Conservation (phyloP, 768 basidiomycete species). For the Tricholoma saponaceum region DNA sequence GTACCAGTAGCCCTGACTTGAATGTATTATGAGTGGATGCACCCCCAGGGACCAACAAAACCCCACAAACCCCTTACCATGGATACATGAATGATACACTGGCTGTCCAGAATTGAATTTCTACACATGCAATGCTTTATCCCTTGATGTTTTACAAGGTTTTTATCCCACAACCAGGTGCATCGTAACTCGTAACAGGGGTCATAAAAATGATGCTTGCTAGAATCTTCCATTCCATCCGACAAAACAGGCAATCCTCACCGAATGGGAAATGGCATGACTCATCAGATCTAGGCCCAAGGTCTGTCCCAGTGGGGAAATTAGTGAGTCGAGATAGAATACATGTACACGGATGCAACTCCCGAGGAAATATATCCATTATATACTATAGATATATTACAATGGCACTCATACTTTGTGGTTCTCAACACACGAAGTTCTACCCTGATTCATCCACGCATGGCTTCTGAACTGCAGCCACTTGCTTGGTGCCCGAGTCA, state of each 20-base stretch:
- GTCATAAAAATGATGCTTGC: neutral
- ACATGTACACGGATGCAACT: neutral
- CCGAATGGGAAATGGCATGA: neutral
- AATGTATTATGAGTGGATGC: too few species aligned
- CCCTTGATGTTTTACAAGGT: neutral
- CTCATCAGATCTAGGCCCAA: neutral
- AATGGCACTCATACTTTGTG: neutral
- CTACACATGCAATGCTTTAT: neutral
- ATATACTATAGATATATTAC: neutral
- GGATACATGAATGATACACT: neutral
- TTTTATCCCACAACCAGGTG: neutral
- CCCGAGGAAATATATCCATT: neutral
- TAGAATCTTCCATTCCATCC: neutral
- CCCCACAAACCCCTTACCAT: neutral
- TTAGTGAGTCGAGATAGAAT: neutral
- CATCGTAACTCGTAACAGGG: slow-evolving; percentile 1
- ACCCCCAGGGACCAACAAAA: neutral
- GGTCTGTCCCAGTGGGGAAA: neutral
- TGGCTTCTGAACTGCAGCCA: neutral
- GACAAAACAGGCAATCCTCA: neutral
- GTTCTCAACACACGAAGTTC: neutral
- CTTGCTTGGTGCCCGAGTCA: neutral
- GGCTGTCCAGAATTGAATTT: neutral
- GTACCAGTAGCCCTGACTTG: too few species aligned
- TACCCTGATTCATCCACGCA: neutral